Evolutionary conservation across 257 asterid genomes (phyloP).

Genomic region (Solanum okadae): DNA sequence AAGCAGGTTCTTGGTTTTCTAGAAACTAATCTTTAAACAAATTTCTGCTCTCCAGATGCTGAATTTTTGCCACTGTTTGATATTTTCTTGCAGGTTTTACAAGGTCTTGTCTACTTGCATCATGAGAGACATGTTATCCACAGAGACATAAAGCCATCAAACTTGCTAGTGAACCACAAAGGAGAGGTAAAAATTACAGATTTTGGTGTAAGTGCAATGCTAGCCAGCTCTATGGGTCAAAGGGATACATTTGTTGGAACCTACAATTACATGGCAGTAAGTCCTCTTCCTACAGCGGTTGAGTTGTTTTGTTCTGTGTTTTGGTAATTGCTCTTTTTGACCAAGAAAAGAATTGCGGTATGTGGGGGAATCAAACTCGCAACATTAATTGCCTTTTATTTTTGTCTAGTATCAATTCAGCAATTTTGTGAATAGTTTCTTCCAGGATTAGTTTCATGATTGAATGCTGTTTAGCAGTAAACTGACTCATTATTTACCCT

Average conservation of each 20-base stretch:
- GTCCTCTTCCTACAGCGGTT: slow-evolving; percentile 10
- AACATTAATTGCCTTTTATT: background rate
- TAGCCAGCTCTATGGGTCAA: slow-evolving; percentile 91
- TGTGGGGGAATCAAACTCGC: background rate
- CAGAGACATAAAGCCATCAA: slow-evolving; percentile 78
- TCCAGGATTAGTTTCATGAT: background rate
- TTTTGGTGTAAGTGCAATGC: slow-evolving; percentile 97
- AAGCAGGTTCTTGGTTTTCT: slow-evolving; percentile 58
- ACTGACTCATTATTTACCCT: background rate
- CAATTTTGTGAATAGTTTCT: background rate
- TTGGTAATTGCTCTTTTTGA: background rate
- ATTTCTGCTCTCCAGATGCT: background rate
- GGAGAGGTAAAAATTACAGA: slow-evolving; percentile 97
- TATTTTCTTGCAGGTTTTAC: slow-evolving; percentile 54
- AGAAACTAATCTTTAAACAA: background rate
- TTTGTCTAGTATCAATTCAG: background rate
- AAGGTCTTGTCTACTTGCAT: slow-evolving; percentile 81
- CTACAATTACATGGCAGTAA: slow-evolving; percentile 95
- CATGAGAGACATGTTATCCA: slow-evolving; percentile 90
- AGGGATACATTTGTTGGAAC: slow-evolving; percentile 96
- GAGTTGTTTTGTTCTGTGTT: background rate
- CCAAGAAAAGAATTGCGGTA: background rate
- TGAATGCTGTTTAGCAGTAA: background rate
- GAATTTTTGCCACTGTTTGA: background rate
- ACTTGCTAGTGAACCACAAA: slow-evolving; percentile 79